Conservation (phyloP, 1,284 basidiomycete genomes). For the Polyporus tsugae region DNA sequence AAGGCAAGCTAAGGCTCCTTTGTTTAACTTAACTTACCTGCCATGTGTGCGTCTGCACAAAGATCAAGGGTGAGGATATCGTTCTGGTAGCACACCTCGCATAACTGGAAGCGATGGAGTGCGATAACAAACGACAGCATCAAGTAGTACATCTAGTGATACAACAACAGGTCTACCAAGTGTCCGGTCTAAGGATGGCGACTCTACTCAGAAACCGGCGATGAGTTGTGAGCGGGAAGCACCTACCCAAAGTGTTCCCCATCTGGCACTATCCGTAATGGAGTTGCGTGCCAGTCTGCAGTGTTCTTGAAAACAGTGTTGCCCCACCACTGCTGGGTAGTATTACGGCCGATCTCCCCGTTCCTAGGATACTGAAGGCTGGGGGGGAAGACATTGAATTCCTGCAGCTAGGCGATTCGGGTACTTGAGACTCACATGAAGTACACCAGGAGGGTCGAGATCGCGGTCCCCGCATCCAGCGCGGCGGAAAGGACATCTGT, state of each 20-base stretch:
- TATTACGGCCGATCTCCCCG: conserved; percentile 50
- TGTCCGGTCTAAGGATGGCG: conserved; percentile 22
- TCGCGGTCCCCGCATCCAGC: conserved; percentile 56
- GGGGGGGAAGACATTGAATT: background rate
- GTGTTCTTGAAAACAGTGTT: conserved; percentile 50
- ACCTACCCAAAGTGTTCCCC: conserved; percentile 45
- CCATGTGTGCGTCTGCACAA: background rate
- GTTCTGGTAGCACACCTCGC: background rate
- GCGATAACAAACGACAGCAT: conserved; percentile 26
- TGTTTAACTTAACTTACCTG: background rate
- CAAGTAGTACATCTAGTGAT: conserved; percentile 31
- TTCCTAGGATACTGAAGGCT: conserved; percentile 54
- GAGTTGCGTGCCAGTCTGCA: conserved; percentile 41
- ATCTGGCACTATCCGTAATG: conserved; percentile 36
- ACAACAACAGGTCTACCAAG: conserved; percentile 33
- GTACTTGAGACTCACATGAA: conserved; percentile 45
- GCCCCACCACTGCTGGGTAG: conserved; percentile 51
- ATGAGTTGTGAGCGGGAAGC: background rate
- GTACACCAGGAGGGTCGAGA: conserved; percentile 54
- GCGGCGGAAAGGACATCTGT: conserved; percentile 61
- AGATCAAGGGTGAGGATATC: background rate
- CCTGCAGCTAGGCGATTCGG: background rate
- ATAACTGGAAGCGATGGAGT: background rate
- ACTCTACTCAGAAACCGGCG: background rate
- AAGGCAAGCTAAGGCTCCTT: background rate